A percentile compares a stretch with the other conserved stretches of the same genome.
Evolutionary conservation across 352 stramenopile species (phyloP).

Genomic region (Elongisporangium anandrum): DNA sequence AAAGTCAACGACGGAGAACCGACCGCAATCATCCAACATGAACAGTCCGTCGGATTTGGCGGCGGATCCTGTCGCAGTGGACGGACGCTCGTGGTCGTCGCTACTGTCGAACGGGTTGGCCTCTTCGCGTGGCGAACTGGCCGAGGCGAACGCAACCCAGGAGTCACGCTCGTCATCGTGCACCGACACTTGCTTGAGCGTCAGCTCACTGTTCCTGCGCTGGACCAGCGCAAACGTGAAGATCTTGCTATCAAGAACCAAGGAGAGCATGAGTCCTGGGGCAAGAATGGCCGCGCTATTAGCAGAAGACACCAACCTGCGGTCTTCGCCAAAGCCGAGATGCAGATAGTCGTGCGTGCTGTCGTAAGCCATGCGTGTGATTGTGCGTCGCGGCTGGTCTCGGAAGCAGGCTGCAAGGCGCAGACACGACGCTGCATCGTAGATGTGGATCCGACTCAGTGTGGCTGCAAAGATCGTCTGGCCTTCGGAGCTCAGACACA

Average conservation of each 20-base stretch:
- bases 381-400: constrained; percentile 10
- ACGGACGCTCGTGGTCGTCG: not conserved
- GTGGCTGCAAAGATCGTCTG: constrained; percentile 29
- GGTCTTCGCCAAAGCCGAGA: constrained; percentile 19
- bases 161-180: constrained; percentile 20
- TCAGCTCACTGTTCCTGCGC: constrained; percentile 16
- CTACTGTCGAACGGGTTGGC: not conserved
- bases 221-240: constrained; percentile 20
- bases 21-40: constrained; percentile 25
- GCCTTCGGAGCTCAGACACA: constrained; percentile 26
- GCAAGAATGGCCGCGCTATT: not conserved
- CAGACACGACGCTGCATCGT: constrained; percentile 28
- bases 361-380: constrained; percentile 28
- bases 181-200: constrained; percentile 20
- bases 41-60: constrained; percentile 8
- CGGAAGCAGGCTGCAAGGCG: constrained; percentile 20
- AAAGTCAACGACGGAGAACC: constrained; percentile 15
- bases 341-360: constrained; percentile 23
- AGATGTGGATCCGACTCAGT: constrained; percentile 20
- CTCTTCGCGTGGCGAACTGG: not conserved
- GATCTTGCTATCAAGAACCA: constrained; percentile 16
- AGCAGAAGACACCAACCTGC: constrained; percentile 12
- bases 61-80: not conserved
- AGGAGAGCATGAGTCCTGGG: not conserved
- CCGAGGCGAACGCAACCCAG: constrained; percentile 16